These are phyloP conservation scores for Mortierella sp. DNA, from an alignment of 371 early-diverging fungal species.

Conservation along the genomic window DNA sequence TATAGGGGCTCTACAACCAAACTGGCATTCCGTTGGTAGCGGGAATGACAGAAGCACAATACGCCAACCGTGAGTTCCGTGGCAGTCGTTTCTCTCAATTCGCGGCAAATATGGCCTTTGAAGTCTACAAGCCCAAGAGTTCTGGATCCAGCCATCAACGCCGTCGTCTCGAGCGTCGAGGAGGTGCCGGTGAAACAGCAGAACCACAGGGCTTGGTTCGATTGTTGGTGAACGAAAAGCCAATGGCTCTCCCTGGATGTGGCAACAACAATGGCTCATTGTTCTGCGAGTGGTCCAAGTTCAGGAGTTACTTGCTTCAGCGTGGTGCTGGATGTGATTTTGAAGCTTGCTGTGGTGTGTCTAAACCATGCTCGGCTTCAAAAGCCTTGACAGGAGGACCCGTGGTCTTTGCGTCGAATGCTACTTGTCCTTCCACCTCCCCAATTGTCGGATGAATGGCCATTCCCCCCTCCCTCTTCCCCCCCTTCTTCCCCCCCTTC, in stretches of 20 bases:
- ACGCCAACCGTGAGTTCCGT: conserved; percentile 13
- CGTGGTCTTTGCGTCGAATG: neutral
- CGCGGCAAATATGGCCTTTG: conserved; percentile 26
- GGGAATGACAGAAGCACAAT: conserved; percentile 19
- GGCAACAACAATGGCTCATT: neutral
- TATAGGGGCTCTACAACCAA: conserved; percentile 15
- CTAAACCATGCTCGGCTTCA: too few species aligned
- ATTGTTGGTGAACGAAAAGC: conserved; percentile 31
- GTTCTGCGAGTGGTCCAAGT: conserved; percentile 23
- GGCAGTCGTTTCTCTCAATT: conserved; percentile 15
- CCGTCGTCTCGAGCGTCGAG: too few species aligned
- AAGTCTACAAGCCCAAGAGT: conserved; percentile 17
- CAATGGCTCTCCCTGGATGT: conserved; percentile 17
- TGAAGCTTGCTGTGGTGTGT: conserved; percentile 14
- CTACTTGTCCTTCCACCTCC: conserved; percentile 3
- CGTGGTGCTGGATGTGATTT: conserved; percentile 27
- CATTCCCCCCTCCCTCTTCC: too few species aligned
- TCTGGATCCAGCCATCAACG: neutral
- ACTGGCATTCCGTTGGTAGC: conserved; percentile 13
- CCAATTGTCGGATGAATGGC: neutral
- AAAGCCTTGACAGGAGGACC: too few species aligned
- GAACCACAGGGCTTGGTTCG: conserved; percentile 15
- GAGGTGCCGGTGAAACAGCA: too few species aligned
- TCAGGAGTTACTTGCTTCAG: conserved; percentile 3
- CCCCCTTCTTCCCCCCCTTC: too few species aligned